Percentiles rank a stretch among this genome's conserved stretches.
Conservation (phyloP, 2,329 filamentous ascomycete species). For the Aspergillus jensenii region DNA sequence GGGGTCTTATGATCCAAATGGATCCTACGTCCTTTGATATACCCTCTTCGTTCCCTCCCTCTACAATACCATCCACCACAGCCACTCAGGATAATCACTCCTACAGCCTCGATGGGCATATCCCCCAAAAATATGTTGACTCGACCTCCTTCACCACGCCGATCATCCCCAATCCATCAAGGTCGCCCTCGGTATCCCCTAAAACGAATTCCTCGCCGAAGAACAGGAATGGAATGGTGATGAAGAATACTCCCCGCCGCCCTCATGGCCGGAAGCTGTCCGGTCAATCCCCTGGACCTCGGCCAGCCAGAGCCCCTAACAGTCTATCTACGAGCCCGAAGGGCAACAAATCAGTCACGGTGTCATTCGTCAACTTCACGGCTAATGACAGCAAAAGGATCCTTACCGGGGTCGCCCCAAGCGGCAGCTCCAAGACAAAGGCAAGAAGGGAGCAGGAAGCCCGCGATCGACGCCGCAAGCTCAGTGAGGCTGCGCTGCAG, state of each 20-base stretch:
- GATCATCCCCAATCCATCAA: slow-evolving; percentile 28
- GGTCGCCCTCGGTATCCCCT: slow-evolving; percentile 41
- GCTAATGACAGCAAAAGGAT: slow-evolving; percentile 75
- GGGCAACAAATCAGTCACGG: slow-evolving; percentile 45
- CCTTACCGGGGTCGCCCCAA: slow-evolving; percentile 86
- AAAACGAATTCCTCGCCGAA: slow-evolving; percentile 32
- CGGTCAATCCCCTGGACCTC: slow-evolving; percentile 34
- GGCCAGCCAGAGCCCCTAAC: slow-evolving; percentile 30
- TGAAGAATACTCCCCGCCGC: slow-evolving; percentile 35
- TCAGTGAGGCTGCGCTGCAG: slow-evolving; percentile 43
- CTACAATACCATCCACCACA: slow-evolving; percentile 21
- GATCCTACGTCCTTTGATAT: slow-evolving; percentile 37
- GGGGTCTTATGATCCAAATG: slow-evolving; percentile 42
- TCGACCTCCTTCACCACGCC: slow-evolving; percentile 31
- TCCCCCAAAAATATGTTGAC: slow-evolving; percentile 26
- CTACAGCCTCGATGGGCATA: slow-evolving; percentile 19
- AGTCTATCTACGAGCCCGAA: slow-evolving; percentile 30
- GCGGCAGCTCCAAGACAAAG: slow-evolving; percentile 90
- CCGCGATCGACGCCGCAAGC: slow-evolving; percentile 64
- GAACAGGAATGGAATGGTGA: slow-evolving; percentile 25
- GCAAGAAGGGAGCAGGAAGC: slow-evolving; percentile 88
- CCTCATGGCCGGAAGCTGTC: slow-evolving; percentile 43
- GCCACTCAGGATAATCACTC: slow-evolving; percentile 16
- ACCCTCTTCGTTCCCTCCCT: slow-evolving; percentile 27
- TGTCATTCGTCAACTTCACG: slow-evolving; percentile 86